Conservation (phyloP, 495 filamentous ascomycete genomes). For the Penicillium waksmanii region DNA sequence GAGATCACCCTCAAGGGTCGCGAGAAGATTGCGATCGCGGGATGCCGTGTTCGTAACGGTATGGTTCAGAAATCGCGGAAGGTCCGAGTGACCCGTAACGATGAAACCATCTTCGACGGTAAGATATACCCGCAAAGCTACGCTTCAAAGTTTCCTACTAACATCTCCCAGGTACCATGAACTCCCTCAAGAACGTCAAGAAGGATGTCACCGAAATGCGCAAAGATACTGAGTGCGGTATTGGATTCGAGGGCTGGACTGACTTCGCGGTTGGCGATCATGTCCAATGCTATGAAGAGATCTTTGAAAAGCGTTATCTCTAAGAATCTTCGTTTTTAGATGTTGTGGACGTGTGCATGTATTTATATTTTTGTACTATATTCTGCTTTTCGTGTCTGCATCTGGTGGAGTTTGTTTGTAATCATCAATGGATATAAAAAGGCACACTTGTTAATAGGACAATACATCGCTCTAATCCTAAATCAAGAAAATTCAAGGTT, state of each 20-base stretch:
- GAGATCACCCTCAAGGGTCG: conserved; percentile 77
- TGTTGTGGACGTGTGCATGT: background rate
- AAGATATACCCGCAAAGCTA: conserved; percentile 34
- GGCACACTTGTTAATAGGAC: background rate
- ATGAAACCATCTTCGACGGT: conserved; percentile 79
- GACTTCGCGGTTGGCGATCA: conserved; percentile 80
- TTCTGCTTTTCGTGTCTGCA: conserved; percentile 7
- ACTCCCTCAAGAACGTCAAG: conserved; percentile 87
- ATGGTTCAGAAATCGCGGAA: conserved; percentile 60
- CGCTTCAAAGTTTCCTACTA: background rate
- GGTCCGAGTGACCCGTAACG: conserved; percentile 73
- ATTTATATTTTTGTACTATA: conserved; percentile 3
- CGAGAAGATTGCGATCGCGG: conserved; percentile 73
- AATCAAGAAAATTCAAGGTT: too few relatives aligned
- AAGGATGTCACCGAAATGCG: conserved; percentile 86
- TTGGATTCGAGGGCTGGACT: conserved; percentile 79
- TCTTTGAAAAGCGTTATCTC: conserved; percentile 66
- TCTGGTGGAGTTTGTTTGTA: conserved; percentile 4
- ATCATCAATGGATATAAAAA: conserved; percentile 1
- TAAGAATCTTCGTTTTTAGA: conserved; percentile 19
- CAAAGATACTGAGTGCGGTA: conserved; percentile 91
- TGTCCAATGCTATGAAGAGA: conserved; percentile 84
- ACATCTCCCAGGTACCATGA: conserved; percentile 62
- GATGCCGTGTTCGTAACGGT: conserved; percentile 87
- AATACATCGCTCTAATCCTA: background rate